phyloP scores from a whole-genome alignment of 1,284 basidiomycete genomes.

The Dichomitus squalens region DNA sequence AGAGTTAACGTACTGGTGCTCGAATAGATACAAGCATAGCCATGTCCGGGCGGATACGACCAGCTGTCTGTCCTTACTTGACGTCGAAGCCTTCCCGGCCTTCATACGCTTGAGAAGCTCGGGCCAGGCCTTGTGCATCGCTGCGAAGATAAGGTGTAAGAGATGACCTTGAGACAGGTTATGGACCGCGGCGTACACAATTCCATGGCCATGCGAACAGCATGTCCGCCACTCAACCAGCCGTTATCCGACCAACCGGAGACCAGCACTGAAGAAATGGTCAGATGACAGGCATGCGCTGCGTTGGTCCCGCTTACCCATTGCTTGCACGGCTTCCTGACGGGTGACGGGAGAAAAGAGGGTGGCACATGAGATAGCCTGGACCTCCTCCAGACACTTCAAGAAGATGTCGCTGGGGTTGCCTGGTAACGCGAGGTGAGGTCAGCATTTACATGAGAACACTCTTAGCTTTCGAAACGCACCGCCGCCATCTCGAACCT shows the following conservation, averaged over 20 bases:
- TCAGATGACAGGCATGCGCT: conserved; percentile 14
- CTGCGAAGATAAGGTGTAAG: conserved; percentile 38
- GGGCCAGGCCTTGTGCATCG: conserved; percentile 89
- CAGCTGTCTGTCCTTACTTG: conserved; percentile 73
- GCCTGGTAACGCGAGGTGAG: conserved; percentile 37
- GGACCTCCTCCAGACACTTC: conserved; percentile 79
- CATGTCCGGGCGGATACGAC: conserved; percentile 83
- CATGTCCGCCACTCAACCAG: conserved; percentile 90
- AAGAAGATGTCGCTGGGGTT: conserved; percentile 65
- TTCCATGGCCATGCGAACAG: conserved; percentile 92
- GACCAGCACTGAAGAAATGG: conserved; percentile 62
- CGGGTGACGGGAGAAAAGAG: conserved; percentile 83
- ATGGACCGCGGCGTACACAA: conserved; percentile 59
- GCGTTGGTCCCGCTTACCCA: conserved; percentile 58
- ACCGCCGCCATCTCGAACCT: conserved; percentile 87
- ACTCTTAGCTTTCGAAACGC: conserved; percentile 25
- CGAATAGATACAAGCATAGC: conserved; percentile 91
- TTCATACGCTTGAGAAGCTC: conserved; percentile 76
- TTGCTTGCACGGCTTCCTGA: conserved; percentile 86
- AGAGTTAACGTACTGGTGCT: conserved; percentile 75
- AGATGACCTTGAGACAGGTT: background rate
- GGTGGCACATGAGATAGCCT: conserved; percentile 81
- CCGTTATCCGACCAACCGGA: conserved; percentile 92
- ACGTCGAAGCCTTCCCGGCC: conserved; percentile 57
- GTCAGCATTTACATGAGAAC: background rate